Evolutionary conservation across 2,329 filamentous ascomycete genomes (phyloP).

Genomic region (Ceratocystiopsis brevicomis): DNA sequence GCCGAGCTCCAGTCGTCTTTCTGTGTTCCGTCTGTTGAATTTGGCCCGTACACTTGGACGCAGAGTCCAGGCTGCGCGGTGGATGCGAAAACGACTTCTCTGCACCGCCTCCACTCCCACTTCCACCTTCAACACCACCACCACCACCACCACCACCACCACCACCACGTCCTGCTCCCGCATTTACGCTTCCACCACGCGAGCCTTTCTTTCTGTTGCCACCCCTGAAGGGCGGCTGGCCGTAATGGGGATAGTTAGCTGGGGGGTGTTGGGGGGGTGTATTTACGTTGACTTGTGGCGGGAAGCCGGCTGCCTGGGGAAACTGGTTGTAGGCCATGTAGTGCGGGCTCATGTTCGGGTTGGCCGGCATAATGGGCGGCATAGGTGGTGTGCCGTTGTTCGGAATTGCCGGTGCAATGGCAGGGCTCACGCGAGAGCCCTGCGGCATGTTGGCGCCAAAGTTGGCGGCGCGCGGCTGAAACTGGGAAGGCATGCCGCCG

Average conservation of each 20-base stretch:
- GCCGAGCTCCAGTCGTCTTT: constrained; percentile 12
- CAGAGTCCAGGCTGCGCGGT: constrained; percentile 19
- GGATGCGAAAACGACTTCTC: constrained; percentile 24
- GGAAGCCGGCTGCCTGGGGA: constrained; percentile 4
- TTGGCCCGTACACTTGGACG: constrained; percentile 9
- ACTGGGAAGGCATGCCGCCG: constrained; percentile 26
- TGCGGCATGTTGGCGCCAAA: constrained; percentile 42
- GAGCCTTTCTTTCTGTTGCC: constrained; percentile 24
- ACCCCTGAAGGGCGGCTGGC: constrained; percentile 17
- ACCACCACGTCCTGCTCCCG: constrained; percentile 4
- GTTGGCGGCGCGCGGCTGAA: constrained; percentile 21
- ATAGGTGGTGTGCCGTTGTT: constrained; percentile 47
- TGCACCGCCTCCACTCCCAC: neutral
- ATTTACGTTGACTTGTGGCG: constrained; percentile 9
- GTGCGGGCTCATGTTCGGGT: constrained; percentile 28
- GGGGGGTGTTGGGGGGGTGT: neutral
- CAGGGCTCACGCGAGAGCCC: constrained; percentile 43
- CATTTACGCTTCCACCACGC: constrained; percentile 20
- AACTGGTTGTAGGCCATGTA: constrained; percentile 10
- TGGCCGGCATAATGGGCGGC: constrained; percentile 41
- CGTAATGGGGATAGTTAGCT: neutral
- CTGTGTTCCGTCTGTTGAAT: neutral
- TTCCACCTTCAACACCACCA: neutral
- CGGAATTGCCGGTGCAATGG: constrained; percentile 42
- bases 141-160: neutral